Evolutionary conservation across 2,329 filamentous ascomycete species (phyloP), one percentile per base, ranked within the genome.

Genomic region (Claviceps capensis): DNA sequence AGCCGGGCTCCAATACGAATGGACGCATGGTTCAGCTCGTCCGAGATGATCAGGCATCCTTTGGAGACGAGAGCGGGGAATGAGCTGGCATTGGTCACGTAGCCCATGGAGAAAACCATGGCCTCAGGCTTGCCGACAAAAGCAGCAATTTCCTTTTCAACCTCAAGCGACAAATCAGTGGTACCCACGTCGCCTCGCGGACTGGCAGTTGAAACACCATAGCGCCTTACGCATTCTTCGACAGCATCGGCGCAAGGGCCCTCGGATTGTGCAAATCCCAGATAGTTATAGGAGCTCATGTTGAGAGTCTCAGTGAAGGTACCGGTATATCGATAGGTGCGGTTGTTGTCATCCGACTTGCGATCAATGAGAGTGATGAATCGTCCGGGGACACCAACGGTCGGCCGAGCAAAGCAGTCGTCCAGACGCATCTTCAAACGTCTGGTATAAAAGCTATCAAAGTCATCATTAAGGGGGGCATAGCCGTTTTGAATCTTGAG

Each of bases 261-360:
- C 59, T 97, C 90, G 0, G 93, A 96, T 68, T 98, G 93, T 49
- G 93, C 93, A 62, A 98, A 98, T 44, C 93, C 93, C 23, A 98
- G 86, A 66, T 98, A 98, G 70, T 98, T 98, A 78, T 98, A 98
- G 1, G 93, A 98, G 73, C 91, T 96, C 85, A 98, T 86, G 71
- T 98, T 98, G 61, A 98, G 74, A 0, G 93, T 97, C 69, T 98
- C 88, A 1, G 91, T 97, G 54, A 81, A 85, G 47, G 88, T 95
- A 53, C 93, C 93, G 1, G 87, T 90, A 68, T 89, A 83, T 65
- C 86, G 81, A 74, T 95, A 98, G 53, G 85, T 84, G 62, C 85
- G 78, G 71, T 98, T 98, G 74, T 88, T 89, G 65, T 98, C 88
- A 64, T 91, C 79, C 2, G 90, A 95, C 60, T 81, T 85, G 63